Base-by-base conservation (phyloP, 306 rosid genomes). In the Spatholobus suberectus region DNA sequence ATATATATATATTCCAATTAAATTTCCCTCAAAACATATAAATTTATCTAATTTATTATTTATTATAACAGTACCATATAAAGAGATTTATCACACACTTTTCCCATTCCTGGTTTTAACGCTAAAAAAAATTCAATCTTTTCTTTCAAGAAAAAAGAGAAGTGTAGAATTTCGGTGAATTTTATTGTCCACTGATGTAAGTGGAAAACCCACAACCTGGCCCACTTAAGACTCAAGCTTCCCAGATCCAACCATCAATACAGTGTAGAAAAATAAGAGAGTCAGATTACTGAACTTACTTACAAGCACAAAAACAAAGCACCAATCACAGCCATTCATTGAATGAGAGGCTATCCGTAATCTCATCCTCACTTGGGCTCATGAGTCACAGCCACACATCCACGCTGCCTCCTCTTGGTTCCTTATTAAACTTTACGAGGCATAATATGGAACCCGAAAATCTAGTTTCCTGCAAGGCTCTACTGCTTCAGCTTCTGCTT, bases 271-370 rank as follows among this genome's bases (percentile, higher is more conserved):
- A 77, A 57, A 81, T 49, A 73, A 71, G 49, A 44, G 58, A 76
- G 71, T 23, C 8, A 73, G 73, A 80, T 82, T 80, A 86, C 67
- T 66, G 79, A 18, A 78, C 32, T 67, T 37, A 78, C 32, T 67
- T 37, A 41, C 34, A 84, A 49, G 78, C 35, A 72, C 61, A 57
- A 73, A 59, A 55, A 63, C n/a, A 15, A 73, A 78, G 90, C 81
- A 66, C 44, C 66, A 90, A 88, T 84, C 82, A 80, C 74, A 88
- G 79, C 97, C 95, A 93, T 93, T 82, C 95, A 77, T 86, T 79
- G 83, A 59, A 73, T 63, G 75, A 75, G 87, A 87, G 87, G 92
- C 92, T 89, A 93, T 93, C 95, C 97, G 86, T 40, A 89, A 93
- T 88, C 97, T 91, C 82, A 93, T 91, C 97, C 93, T 77, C 83